Evolutionary conservation across 1,139 yeast species (phyloP).

Genomic region (Protomyces lactucae-debilis): DNA sequence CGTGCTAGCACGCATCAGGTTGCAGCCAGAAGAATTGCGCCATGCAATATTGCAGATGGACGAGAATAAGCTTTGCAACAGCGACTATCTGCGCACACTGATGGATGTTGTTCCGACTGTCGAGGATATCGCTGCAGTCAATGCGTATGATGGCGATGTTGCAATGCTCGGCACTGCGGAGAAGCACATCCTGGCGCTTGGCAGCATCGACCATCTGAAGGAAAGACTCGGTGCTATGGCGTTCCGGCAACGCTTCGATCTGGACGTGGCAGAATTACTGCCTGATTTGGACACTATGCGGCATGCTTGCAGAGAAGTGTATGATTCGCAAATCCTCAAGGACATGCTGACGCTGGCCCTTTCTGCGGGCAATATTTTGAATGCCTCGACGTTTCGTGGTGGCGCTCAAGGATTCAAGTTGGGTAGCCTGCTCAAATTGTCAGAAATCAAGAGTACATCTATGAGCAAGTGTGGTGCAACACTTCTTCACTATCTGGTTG

Average conservation of each 20-base stretch:
- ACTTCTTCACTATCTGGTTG: slow-evolving; percentile 10
- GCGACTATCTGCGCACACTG: slow-evolving; percentile 11
- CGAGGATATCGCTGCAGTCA: slow-evolving; percentile 6
- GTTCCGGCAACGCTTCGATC: slow-evolving; percentile 7
- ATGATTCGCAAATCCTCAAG: not conserved
- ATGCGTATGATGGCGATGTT: slow-evolving; percentile 8
- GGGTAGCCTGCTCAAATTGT: slow-evolving; percentile 9
- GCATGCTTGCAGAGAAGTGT: slow-evolving; percentile 12
- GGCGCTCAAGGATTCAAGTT: slow-evolving; percentile 19
- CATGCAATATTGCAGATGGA: slow-evolving; percentile 18
- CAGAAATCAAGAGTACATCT: slow-evolving; percentile 8
- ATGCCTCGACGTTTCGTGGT: slow-evolving; percentile 21
- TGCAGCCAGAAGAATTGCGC: slow-evolving; percentile 1
- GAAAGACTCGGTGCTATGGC: slow-evolving; percentile 10
- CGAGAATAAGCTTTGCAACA: not conserved
- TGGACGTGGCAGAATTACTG: slow-evolving; percentile 8
- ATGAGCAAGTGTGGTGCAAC: slow-evolving; percentile 1
- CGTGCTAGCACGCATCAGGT: slow-evolving; percentile 14
- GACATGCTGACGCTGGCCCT: slow-evolving; percentile 2
- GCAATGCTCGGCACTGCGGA: slow-evolving; percentile 13
- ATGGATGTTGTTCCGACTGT: not conserved
- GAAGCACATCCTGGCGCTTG: not conserved
- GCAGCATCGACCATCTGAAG: slow-evolving; percentile 1
- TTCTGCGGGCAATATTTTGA: slow-evolving; percentile 18
- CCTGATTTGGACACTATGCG: slow-evolving; percentile 3